Evolutionary conservation across 768 basidiomycete species (phyloP), one percentile per base, ranked within the genome.

Genomic region (Filobasidium wieringae): DNA sequence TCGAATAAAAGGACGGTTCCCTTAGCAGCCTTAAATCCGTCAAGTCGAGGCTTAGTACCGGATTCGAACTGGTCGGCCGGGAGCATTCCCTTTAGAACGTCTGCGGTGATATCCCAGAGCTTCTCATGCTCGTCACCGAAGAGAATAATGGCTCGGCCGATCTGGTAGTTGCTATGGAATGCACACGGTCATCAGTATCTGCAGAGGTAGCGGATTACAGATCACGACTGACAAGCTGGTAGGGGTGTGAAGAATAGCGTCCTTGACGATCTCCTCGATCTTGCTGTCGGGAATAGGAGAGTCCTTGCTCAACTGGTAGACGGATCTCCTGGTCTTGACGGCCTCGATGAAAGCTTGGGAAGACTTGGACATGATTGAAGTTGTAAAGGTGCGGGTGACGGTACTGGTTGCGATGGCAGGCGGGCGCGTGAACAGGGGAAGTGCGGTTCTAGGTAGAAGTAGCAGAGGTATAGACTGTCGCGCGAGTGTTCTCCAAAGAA

Each of bases 1-100:
- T 73, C 72, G 55, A 74, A 75, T 64, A 75, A 68, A 27, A 75
- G 55, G 52, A 76, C 68, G 24, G 76, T 74, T 27, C 75, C 76
- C 57, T 70, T 66, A 6, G 67, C 73, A 11, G 63, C 56, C 45
- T 63, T 58, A 58, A 70, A 73, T 9, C 60, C 55, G 56, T 63
- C 60, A 40, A 72, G 58, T 49, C 68, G 67, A 52, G 59, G 49
- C 26, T 63, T 60, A 19, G 62, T 54, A 1, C 58, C 40, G 19
- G 43, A 40, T 32, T 60, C 60, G 34, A 50, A 51, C 19, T 41
- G 39, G 2, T 49, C 53, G 15, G 64, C 63, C 6, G 62, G 54
- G 14, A 64, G 47, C 43, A 64, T 41, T 3, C 24, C 29, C 56
- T 63, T 63, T 62, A 69, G 60, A 51, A 57, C 29, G 9, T 29